Evolutionary conservation across 2,329 filamentous ascomycete species (phyloP).

Genomic region (Colletotrichum agaves): DNA sequence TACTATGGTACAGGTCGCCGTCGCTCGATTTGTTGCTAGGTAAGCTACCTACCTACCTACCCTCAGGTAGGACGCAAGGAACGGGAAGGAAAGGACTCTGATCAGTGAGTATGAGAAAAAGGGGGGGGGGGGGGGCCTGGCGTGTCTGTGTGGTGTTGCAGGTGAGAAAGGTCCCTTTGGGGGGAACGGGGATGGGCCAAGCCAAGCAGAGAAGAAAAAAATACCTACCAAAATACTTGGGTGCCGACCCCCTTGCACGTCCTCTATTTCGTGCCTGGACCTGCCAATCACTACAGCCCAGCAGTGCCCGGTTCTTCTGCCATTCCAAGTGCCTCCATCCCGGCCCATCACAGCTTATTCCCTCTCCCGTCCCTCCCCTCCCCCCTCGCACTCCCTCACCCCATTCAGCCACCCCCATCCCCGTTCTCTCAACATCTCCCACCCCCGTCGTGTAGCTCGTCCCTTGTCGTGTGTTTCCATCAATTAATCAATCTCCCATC

Average conservation of each 20-base stretch:
- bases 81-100: neutral
- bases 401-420: conserved; percentile 27
- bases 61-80: neutral
- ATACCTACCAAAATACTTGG: neutral
- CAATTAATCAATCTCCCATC: conserved; percentile 40
- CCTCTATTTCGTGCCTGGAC: conserved; percentile 20
- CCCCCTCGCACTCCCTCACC: neutral
- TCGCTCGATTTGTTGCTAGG: too few relatives aligned
- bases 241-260: neutral
- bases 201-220: neutral
- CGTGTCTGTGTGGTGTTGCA: conserved; percentile 1
- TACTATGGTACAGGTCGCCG: neutral
- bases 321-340: conserved; percentile 29
- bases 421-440: neutral
- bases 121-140: neutral
- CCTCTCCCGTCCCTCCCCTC: neutral
- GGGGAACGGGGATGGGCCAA: neutral
- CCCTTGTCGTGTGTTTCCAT: conserved; percentile 39
- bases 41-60: too few relatives aligned
- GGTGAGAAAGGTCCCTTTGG: neutral
- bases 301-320: conserved; percentile 26
- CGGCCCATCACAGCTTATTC: conserved; percentile 26
- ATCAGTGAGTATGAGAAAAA: conserved; percentile 1
- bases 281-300: conserved; percentile 21
- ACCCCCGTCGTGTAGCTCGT: conserved; percentile 20